A percentile compares a stretch with the other conserved stretches of the same genome.
Evolutionary conservation across 306 rosid species (phyloP).

Genomic region (Prunus armeniaca): DNA sequence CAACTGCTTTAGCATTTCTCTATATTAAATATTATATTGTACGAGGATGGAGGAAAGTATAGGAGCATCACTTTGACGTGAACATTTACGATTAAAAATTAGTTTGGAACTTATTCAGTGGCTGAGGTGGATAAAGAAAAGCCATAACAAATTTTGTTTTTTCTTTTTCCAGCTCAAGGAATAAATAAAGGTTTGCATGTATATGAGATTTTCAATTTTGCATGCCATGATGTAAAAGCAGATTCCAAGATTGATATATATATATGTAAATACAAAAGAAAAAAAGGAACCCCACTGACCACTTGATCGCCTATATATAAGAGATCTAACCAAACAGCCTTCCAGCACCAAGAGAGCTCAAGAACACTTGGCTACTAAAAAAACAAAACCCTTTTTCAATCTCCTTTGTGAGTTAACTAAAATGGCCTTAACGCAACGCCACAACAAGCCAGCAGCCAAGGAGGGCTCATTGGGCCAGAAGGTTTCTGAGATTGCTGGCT

Average conservation of each 20-base stretch:
- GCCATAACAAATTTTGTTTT: background rate
- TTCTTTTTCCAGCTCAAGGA: background rate
- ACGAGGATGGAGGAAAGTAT: background rate
- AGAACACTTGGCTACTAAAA: background rate
- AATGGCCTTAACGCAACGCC: constrained; percentile 34
- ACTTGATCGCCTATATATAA: constrained; percentile 6
- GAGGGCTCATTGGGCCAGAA: constrained; percentile 37
- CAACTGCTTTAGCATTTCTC: background rate
- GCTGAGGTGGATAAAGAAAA: constrained; percentile 9
- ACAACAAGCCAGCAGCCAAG: background rate
- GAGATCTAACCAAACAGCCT: background rate
- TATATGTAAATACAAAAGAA: background rate
- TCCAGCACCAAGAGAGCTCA: background rate
- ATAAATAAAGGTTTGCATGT: background rate
- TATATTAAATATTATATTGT: background rate
- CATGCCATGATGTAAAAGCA: constrained; percentile 1
- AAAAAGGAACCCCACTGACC: background rate
- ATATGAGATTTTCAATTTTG: background rate
- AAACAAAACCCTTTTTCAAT: background rate
- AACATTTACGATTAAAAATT: background rate
- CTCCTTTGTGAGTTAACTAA: no score
- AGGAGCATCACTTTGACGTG: background rate
- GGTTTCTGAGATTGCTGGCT: constrained; percentile 18
- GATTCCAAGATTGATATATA: constrained; percentile 14
- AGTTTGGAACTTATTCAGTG: constrained; percentile 37